These are phyloP conservation scores for Ceratocystis eucalypticola DNA, from an alignment of 2,329 filamentous ascomycete genomes.

Conservation along the genomic window DNA sequence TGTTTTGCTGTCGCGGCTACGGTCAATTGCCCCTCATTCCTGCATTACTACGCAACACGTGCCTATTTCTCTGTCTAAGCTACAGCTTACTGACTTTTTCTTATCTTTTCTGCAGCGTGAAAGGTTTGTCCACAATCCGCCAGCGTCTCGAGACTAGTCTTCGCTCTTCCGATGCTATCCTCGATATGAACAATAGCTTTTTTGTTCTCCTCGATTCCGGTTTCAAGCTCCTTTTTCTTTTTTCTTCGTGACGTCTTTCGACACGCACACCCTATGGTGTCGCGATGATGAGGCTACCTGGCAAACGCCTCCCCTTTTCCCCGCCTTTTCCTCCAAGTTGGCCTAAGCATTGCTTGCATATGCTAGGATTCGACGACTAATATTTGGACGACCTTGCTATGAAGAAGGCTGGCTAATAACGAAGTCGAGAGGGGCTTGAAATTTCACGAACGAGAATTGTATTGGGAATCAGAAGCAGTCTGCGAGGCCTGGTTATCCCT, in stretches of 20 bases:
- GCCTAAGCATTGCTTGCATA: background rate
- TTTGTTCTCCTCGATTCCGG: constrained; percentile 6
- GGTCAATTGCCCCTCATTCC: constrained; percentile 5
- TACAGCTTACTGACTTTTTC: constrained; percentile 11
- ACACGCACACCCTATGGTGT: background rate
- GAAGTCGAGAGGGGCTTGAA: background rate
- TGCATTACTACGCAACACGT: constrained; percentile 5
- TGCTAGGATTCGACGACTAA: background rate
- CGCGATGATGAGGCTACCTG: constrained; percentile 12
- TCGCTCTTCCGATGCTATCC: constrained; percentile 7
- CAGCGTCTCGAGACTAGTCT: background rate
- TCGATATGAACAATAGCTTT: background rate
- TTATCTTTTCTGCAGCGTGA: constrained; percentile 12
- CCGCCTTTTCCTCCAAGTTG: constrained; percentile 1
- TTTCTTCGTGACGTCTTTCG: background rate
- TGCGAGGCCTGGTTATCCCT: background rate
- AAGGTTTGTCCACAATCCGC: constrained; percentile 16
- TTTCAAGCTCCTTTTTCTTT: background rate
- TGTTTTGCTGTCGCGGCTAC: background rate
- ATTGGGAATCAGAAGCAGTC: background rate
- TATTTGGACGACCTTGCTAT: background rate
- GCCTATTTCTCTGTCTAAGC: background rate
- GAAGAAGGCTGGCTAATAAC: background rate
- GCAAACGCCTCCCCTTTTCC: constrained; percentile 15
- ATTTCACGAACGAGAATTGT: background rate